Evolutionary conservation across 768 basidiomycete genomes (phyloP).

Genomic region (Tricholoma sp.): DNA sequence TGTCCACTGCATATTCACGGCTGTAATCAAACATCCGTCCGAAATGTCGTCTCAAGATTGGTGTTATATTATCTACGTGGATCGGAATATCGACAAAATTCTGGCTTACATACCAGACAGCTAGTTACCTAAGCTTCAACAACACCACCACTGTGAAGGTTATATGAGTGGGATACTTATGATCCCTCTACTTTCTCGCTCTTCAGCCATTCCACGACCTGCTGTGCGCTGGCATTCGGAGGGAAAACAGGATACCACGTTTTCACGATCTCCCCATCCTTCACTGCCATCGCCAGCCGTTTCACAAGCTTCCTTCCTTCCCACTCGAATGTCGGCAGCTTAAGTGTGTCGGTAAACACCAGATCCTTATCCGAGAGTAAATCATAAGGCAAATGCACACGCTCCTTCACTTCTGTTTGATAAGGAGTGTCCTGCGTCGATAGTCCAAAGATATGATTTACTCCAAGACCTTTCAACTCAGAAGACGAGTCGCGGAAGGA

Average conservation of each 20-base stretch:
- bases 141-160: too few species aligned
- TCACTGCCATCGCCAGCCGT: slow-evolving; percentile 12
- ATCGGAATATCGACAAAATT: too few species aligned
- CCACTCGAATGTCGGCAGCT: slow-evolving; percentile 18
- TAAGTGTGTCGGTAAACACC: slow-evolving; percentile 11
- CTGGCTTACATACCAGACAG: too few species aligned
- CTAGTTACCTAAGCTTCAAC: too few species aligned
- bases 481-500: slow-evolving; percentile 16
- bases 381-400: slow-evolving; percentile 16
- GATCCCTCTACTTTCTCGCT: background rate
- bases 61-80: too few species aligned
- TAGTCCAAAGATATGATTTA: slow-evolving; percentile 16
- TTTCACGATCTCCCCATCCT: slow-evolving; percentile 14
- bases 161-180: background rate
- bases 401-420: slow-evolving; percentile 16
- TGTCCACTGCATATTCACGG: too few species aligned
- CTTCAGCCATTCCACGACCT: slow-evolving; percentile 17
- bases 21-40: too few species aligned
- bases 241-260: slow-evolving; percentile 19
- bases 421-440: slow-evolving; percentile 18
- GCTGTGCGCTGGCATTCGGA: slow-evolving; percentile 11
- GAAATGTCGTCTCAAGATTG: too few species aligned
- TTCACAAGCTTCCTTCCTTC: slow-evolving; percentile 13
- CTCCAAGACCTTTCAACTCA: slow-evolving; percentile 14
- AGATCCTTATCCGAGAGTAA: slow-evolving; percentile 15